Evolutionary conservation across 345 rosid genomes (phyloP), one percentile per base, ranked within the genome.

Genomic region (Pistacia vera): DNA sequence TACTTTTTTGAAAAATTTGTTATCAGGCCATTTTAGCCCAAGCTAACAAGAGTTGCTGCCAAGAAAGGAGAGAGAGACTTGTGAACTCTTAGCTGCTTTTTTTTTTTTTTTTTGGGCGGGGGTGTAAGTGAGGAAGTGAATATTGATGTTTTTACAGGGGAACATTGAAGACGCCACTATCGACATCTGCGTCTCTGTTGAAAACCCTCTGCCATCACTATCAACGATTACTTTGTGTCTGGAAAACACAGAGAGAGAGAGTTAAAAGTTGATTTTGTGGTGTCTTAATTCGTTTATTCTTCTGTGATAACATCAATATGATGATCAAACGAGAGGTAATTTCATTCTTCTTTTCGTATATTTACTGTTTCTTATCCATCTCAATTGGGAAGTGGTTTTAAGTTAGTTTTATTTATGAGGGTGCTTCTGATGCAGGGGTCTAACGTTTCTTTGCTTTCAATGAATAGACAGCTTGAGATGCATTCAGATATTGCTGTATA

Each of bases 101-200:
- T 38, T 38, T 76, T 18, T 63, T 36, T 22, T 63, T 54, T 71
- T 63, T 22, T 65, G 25, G 25, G 65, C n/a, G n/a, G 25, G 25
- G 25, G 25, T 22, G 25, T n/a, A 22, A 22, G 25, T 22, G 25
- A 22, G 25, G 8, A 51, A 35, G 2, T 63, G 20, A 49, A n/a
- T 12, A 14, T 54, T 73, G 69, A 30, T 38, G 55, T 60, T 63
- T 70, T 60, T 66, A 62, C 25, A 25, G 25, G 25, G 98, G 98
- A 81, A 93, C 87, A 83, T 81, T 4, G 93, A 83, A 44, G 96
- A 81, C 33, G 92, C 89, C 30, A 87, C 88, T 5, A 90, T 81
- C 0, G 92, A 74, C 82, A 83, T 78, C 86, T 86, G 90, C 60
- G 91, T 90, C 89, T 93, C 98, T n/a, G 72, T 78, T 2, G 88